These are phyloP conservation scores for Pyricularia sp. DNA, from an alignment of 2,329 filamentous ascomycete genomes.

Conservation along the genomic window DNA sequence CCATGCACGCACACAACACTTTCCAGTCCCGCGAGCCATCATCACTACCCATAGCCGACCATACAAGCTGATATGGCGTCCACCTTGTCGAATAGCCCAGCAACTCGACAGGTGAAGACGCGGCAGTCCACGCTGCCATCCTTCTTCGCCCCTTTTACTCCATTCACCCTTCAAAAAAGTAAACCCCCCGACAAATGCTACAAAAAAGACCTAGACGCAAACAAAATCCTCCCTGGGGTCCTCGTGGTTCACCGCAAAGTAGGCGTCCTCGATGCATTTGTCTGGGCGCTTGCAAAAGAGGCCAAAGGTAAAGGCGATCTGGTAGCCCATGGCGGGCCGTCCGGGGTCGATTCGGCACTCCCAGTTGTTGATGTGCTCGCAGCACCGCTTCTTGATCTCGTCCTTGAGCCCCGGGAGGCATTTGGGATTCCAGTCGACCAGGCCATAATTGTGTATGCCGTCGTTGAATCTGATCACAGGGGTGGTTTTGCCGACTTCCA, in stretches of 20 bases:
- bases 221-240: background rate
- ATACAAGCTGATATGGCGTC: no score
- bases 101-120: no score
- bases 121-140: no score
- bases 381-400: constrained; percentile 4
- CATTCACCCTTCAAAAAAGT: no score
- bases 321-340: background rate
- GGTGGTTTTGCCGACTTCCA: background rate
- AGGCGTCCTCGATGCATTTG: constrained; percentile 3
- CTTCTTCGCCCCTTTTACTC: no score
- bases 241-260: background rate
- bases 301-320: constrained; percentile 5
- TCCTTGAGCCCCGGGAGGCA: background rate
- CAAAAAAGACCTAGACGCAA: background rate
- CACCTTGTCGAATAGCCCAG: no score
- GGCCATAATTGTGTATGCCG: background rate
- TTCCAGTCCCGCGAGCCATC: no score
- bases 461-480: background rate
- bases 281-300: constrained; percentile 4
- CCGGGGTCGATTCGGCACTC: constrained; percentile 1
- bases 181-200: no score
- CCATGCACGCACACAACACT: background rate
- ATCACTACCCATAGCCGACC: no score
- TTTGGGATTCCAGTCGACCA: background rate
- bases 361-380: constrained; percentile 4